Evolutionary conservation across 345 rosid species (phyloP).

Genomic region (Pelargonium nanum): DNA sequence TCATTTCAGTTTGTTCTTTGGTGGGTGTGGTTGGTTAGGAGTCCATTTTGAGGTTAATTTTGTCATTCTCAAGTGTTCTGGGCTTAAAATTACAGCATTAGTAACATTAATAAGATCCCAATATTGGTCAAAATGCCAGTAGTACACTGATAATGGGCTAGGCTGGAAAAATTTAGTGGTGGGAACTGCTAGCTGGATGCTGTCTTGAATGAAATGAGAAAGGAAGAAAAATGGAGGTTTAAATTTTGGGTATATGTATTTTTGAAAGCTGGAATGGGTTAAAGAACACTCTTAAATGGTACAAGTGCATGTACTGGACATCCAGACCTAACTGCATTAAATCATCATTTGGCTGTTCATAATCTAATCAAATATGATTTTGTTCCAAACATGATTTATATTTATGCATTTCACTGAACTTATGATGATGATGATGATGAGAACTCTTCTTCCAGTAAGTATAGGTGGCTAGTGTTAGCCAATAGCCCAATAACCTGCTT

Average conservation of each 20-base stretch:
- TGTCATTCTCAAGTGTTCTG: slow-evolving; percentile 12
- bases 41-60: slow-evolving; percentile 29
- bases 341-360: slow-evolving; percentile 29
- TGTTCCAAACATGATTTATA: no score
- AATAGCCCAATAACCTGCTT: no score
- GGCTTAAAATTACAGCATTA: no score
- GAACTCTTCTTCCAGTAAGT: no score
- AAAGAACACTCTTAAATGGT: slow-evolving; percentile 18
- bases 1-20: slow-evolving; percentile 13
- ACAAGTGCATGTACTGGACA: slow-evolving; percentile 28
- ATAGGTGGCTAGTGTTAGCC: background rate
- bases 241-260: no score
- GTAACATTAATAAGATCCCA: background rate
- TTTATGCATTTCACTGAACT: slow-evolving; percentile 2
- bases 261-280: no score
- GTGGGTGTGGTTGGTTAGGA: slow-evolving; percentile 19
- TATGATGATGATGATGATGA: background rate
- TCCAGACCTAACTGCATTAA: slow-evolving; percentile 29
- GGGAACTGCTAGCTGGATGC: slow-evolving; percentile 1
- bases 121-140: background rate
- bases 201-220: slow-evolving; percentile 17
- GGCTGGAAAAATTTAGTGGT: slow-evolving; percentile 1
- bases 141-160: background rate
- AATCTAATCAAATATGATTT: slow-evolving; percentile 4
- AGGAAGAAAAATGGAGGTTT: slow-evolving; percentile 19